phyloP scores from a whole-genome alignment of 495 filamentous ascomycete genomes.

The Trichocladium uniseriatum region DNA sequence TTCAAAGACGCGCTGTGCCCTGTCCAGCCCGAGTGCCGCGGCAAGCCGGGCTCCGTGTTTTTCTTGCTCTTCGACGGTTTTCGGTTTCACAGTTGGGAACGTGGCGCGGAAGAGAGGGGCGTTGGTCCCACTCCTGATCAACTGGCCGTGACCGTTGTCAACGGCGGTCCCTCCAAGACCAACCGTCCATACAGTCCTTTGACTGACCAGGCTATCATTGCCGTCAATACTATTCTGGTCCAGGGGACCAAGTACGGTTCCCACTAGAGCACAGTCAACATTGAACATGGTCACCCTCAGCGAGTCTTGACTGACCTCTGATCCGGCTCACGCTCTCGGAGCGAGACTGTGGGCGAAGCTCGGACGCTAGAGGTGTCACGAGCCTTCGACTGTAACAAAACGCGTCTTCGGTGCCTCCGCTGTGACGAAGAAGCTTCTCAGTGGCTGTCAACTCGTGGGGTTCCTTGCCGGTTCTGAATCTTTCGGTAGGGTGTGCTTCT shows the following conservation, averaged over 20 bases:
- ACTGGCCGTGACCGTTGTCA: conserved; percentile 51
- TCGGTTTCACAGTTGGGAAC: conserved; percentile 43
- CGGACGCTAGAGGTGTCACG: conserved; percentile 26
- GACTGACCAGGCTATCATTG: conserved; percentile 44
- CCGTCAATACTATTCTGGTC: conserved; percentile 16
- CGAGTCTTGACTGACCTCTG: conserved; percentile 11
- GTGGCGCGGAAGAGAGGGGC: conserved; percentile 64
- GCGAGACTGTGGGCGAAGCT: conserved; percentile 18
- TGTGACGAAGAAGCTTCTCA: conserved; percentile 54
- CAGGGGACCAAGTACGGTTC: conserved; percentile 30
- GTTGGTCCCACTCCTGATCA: conserved; percentile 60
- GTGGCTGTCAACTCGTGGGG: conserved; percentile 47
- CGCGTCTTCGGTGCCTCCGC: conserved; percentile 51
- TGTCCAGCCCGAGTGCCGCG: conserved; percentile 74
- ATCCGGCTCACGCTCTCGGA: conserved; percentile 28
- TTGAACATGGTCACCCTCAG: not conserved
- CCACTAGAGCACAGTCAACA: conserved; percentile 14
- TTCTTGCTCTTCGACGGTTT: conserved; percentile 49
- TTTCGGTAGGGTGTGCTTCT: conserved; percentile 34
- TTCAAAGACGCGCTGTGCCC: conserved; percentile 48
- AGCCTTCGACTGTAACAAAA: conserved; percentile 47
- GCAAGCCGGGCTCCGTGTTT: conserved; percentile 72
- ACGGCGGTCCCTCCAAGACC: conserved; percentile 49
- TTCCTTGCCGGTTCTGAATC: conserved; percentile 57
- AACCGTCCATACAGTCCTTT: conserved; percentile 71